phyloP scores from a whole-genome alignment of 192 early-diverging fungal species.

The Umbelopsis sp. region DNA sequence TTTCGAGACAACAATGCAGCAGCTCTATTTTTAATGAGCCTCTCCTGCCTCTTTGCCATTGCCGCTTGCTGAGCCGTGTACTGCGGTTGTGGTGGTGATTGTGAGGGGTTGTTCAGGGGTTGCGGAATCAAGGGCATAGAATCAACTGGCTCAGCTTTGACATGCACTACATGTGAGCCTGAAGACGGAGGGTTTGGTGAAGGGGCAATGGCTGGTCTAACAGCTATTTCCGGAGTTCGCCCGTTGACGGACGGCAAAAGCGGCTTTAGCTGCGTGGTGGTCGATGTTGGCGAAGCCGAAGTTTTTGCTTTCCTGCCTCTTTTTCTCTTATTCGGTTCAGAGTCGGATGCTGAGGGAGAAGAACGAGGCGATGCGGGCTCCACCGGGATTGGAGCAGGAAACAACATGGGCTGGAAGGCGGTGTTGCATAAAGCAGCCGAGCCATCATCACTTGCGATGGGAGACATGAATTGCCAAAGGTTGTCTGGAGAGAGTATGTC shows the following conservation, averaged over 20 bases:
- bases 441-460: not conserved
- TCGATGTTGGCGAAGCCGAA: not conserved
- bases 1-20: conserved; percentile 86
- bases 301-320: conserved; percentile 33
- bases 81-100: conserved; percentile 23
- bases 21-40: conserved; percentile 92
- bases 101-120: conserved; percentile 19
- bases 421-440: not conserved
- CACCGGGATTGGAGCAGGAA: not conserved
- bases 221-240: conserved; percentile 20
- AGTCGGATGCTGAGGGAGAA: conserved; percentile 19
- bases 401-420: not conserved
- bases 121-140: not conserved
- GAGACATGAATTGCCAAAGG: conserved; percentile 15
- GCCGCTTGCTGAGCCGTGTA: conserved; percentile 46
- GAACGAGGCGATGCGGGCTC: conserved; percentile 19
- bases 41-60: conserved; percentile 77
- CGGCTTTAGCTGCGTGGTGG: not conserved
- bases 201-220: not conserved
- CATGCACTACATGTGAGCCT: conserved; percentile 7
- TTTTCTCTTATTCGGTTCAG: conserved; percentile 34
- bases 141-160: not conserved
- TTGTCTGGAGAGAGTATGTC: conserved; percentile 5
- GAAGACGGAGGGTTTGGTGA: conserved; percentile 17
- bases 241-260: conserved; percentile 1